phyloP scores from a whole-genome alignment of 2,329 filamentous ascomycete genomes.

The Pestalotiopsis sp. region DNA sequence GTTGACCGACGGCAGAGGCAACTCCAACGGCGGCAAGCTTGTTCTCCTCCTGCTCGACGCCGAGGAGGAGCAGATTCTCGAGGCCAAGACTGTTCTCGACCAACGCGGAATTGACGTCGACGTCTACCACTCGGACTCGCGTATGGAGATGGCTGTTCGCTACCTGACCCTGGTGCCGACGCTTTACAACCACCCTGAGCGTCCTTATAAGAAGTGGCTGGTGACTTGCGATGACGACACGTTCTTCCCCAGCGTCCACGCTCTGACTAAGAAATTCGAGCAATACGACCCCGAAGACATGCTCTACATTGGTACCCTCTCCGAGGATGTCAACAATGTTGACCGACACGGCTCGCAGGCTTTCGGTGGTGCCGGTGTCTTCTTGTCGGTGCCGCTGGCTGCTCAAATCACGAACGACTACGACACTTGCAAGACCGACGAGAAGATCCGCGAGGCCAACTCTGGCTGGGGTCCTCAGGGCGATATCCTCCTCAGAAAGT shows the following conservation, averaged over 20 bases:
- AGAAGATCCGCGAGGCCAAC: constrained; percentile 58
- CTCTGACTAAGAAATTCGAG: constrained; percentile 52
- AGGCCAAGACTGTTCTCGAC: constrained; percentile 49
- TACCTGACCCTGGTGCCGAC: constrained; percentile 59
- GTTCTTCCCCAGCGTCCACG: constrained; percentile 64
- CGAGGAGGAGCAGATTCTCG: constrained; percentile 50
- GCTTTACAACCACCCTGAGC: constrained; percentile 54
- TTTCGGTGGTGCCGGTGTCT: constrained; percentile 66
- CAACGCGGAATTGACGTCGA: constrained; percentile 58
- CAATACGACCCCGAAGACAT: constrained; percentile 53
- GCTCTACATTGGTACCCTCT: constrained; percentile 64
- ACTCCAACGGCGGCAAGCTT: constrained; percentile 60
- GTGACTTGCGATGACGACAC: constrained; percentile 68
- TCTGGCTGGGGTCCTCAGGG: constrained; percentile 63
- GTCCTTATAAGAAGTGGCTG: constrained; percentile 57
- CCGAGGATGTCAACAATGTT: constrained; percentile 63
- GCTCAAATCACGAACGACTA: constrained; percentile 48
- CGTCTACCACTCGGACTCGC: constrained; percentile 56
- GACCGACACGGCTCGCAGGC: constrained; percentile 65
- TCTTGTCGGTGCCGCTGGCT: constrained; percentile 57
- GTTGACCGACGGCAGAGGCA: constrained; percentile 58
- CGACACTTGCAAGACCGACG: constrained; percentile 46
- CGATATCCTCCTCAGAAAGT: constrained; percentile 64
- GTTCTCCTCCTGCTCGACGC: constrained; percentile 58
- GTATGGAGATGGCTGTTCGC: constrained; percentile 60